These are phyloP conservation scores for Cucurbitaria berberidis DNA, from an alignment of 2,329 filamentous ascomycete species.

Conservation along the genomic window DNA sequence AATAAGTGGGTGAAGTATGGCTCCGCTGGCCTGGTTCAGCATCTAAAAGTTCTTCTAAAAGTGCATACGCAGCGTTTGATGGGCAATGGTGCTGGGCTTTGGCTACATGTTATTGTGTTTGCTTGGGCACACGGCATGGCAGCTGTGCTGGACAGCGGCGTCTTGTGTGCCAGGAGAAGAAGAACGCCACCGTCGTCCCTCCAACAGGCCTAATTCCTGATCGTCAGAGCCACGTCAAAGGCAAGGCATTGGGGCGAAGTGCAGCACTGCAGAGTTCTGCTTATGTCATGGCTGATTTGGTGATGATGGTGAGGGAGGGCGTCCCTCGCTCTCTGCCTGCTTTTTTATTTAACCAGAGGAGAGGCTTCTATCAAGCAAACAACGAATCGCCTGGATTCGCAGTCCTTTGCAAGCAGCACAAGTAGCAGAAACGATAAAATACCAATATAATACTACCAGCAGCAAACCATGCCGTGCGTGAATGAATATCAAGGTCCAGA, in stretches of 20 bases:
- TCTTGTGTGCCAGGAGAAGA: background rate
- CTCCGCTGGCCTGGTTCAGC: slow-evolving; percentile 23
- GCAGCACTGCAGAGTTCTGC: slow-evolving; percentile 15
- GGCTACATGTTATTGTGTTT: slow-evolving; percentile 19
- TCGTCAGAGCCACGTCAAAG: slow-evolving; percentile 19
- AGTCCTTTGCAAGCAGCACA: background rate
- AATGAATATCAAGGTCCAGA: background rate
- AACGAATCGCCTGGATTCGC: background rate
- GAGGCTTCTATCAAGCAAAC: background rate
- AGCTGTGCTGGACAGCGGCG: too few relatives aligned
- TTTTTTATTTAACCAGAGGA: slow-evolving; percentile 5
- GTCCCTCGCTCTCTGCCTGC: slow-evolving; percentile 15
- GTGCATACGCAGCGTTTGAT: slow-evolving; percentile 7
- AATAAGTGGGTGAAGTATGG: slow-evolving; percentile 16
- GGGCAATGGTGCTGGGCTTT: slow-evolving; percentile 3
- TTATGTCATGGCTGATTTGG: slow-evolving; percentile 22
- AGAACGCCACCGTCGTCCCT: slow-evolving; percentile 1
- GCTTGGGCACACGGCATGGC: slow-evolving; percentile 7
- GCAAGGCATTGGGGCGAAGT: slow-evolving; percentile 15
- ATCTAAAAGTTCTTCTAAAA: slow-evolving; percentile 5
- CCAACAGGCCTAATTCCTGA: slow-evolving; percentile 2
- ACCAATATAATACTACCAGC: too few relatives aligned
- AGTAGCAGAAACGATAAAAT: too few relatives aligned
- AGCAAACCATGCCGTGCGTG: slow-evolving; percentile 3
- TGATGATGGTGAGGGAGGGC: slow-evolving; percentile 14